phyloP scores from a whole-genome alignment of 169 alveolate species.

The Eimeria sp. region DNA sequence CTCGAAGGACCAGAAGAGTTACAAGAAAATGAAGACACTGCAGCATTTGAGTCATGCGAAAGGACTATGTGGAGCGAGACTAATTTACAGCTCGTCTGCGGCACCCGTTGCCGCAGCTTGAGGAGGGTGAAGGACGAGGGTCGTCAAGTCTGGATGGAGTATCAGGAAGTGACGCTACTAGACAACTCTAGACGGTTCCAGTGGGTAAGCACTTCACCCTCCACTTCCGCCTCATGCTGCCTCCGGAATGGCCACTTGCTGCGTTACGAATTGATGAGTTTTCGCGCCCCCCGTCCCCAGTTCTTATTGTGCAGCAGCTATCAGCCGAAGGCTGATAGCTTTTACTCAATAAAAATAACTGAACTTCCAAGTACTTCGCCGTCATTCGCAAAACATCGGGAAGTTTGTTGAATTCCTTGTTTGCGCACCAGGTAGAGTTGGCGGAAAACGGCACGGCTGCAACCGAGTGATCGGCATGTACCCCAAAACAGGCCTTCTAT shows the following conservation, averaged over 20 bases:
- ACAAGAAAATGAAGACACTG: neutral
- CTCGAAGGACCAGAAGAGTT: neutral
- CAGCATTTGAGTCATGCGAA: neutral
- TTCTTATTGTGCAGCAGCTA: too few species aligned
- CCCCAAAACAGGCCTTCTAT: too few species aligned
- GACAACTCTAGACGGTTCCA: conserved; percentile 53
- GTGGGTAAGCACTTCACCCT: neutral
- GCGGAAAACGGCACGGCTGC: neutral
- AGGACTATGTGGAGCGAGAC: neutral
- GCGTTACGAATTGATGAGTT: neutral
- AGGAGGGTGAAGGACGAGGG: conserved; percentile 31
- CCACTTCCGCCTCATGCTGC: neutral
- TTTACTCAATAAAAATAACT: neutral
- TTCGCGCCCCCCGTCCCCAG: too few species aligned
- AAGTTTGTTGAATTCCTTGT: neutral
- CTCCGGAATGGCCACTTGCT: neutral
- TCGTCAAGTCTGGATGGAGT: conserved; percentile 62
- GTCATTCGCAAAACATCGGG: neutral
- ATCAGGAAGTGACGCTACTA: conserved; percentile 16
- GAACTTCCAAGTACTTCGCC: neutral
- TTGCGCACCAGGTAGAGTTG: conserved; percentile 14
- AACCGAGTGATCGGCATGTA: neutral
- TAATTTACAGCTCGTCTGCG: conserved; percentile 17
- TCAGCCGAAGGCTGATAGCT: neutral
- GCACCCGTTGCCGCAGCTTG: conserved; percentile 37